Evolutionary conservation across 345 rosid species (phyloP).

Genomic region (Citrus cavaleriei): DNA sequence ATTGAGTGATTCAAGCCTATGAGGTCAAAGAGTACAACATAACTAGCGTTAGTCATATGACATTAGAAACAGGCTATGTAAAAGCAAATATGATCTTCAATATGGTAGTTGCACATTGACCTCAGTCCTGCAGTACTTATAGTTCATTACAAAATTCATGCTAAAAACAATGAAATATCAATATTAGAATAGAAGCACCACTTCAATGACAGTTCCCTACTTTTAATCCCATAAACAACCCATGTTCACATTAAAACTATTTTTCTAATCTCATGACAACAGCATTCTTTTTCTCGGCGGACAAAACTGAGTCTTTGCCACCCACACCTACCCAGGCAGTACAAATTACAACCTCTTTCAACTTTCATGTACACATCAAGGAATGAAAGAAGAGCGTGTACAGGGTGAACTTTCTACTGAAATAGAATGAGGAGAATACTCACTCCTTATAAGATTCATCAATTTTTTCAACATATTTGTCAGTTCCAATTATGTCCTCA

Average conservation of each 20-base stretch:
- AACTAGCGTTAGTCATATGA: slow-evolving; percentile 1
- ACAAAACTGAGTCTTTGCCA: not conserved
- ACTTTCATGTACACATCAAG: not conserved
- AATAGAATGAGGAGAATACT: slow-evolving; percentile 29
- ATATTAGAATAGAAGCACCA: not conserved
- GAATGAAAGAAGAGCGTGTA: slow-evolving; percentile 9
- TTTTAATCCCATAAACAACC: not conserved
- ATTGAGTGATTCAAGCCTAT: slow-evolving; percentile 80
- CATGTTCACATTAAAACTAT: not conserved
- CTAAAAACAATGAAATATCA: not conserved
- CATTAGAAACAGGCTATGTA: no score
- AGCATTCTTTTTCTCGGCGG: not conserved
- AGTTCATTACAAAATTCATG: not conserved
- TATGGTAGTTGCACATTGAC: not conserved
- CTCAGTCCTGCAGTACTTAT: not conserved
- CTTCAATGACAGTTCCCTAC: not conserved
- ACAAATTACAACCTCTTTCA: not conserved
- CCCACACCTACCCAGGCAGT: not conserved
- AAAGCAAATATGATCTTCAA: not conserved
- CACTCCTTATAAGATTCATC: slow-evolving; percentile 79
- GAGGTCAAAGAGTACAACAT: slow-evolving; percentile 13
- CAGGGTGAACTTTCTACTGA: not conserved
- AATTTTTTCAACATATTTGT: slow-evolving; percentile 89
- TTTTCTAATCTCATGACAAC: not conserved
- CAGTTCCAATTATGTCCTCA: slow-evolving; percentile 93